A percentile compares a stretch with the other conserved stretches of the same genome.
Evolutionary conservation across 768 basidiomycete genomes (phyloP).

Genomic region (Agaricus bisporus): DNA sequence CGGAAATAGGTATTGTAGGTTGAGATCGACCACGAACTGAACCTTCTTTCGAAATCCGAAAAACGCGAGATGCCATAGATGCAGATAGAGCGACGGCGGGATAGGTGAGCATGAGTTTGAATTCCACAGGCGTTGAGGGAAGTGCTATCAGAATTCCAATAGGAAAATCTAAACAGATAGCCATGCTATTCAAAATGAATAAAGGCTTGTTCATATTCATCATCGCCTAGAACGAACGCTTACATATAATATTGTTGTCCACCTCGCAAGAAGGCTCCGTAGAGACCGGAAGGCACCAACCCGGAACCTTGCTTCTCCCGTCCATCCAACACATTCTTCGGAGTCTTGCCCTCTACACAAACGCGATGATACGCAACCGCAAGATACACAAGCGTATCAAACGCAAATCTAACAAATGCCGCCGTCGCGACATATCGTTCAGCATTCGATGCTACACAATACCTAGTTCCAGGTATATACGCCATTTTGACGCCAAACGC

Average conservation of each 20-base stretch:
- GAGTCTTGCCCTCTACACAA: conserved; percentile 9
- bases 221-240: conserved; percentile 3
- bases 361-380: conserved; percentile 24
- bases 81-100: neutral
- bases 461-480: conserved; percentile 24
- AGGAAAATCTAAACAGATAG: neutral
- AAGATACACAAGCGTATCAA: conserved; percentile 28
- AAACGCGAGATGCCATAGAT: conserved; percentile 2
- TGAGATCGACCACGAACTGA: neutral
- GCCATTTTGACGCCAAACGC: conserved; percentile 17
- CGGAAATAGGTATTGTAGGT: neutral
- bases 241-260: conserved; percentile 31
- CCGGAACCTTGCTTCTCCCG: conserved; percentile 14
- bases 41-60: neutral
- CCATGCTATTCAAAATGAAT: neutral
- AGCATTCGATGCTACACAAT: conserved; percentile 22
- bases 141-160: neutral
- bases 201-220: neutral
- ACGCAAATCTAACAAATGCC: conserved; percentile 17
- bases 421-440: conserved; percentile 18
- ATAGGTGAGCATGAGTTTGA: neutral
- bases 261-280: conserved; percentile 20
- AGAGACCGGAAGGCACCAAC: conserved; percentile 17
- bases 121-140: neutral
- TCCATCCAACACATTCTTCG: neutral